Evolutionary conservation across 305 asterid genomes (phyloP), one percentile per base, ranked within the genome.

Genomic region (Vinca major): DNA sequence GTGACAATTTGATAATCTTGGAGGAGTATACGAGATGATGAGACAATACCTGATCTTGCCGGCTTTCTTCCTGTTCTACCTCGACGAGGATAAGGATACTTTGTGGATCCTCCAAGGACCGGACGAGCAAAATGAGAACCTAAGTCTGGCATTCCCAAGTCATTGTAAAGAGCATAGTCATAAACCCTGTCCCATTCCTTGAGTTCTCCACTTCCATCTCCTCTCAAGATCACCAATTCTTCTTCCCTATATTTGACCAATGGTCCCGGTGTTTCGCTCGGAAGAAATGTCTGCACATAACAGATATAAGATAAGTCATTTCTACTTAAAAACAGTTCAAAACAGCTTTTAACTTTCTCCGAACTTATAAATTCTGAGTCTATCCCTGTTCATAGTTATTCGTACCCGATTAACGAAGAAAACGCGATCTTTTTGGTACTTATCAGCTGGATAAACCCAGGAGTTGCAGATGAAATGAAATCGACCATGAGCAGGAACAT

Each of bases 141-240:
- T 16, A 47, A 49, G 49, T 74, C 78, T 1, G 82, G 80, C 20
- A 67, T 66, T 9, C 80, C 80, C 66, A 81, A 69, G n/a, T 81
- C 85, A 67, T 81, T 78, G 72, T 81, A 81, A 43, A 49, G 55
- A 55, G 75, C 85, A 63, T 81, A 78, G 73, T 81, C 82, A 52
- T 78, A 81, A 56, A 81, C 71, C n/a, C 85, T 77, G 63, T 81
- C 82, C 85, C 80, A 81, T 48, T 81, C 82, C 66, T 70, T 68
- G 37, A 72, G 82, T 61, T 72, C 71, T 12, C 79, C 85, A 36
- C 48, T 72, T 53, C 82, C 82, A 67, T 75, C 55, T 69, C 85
- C 85, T 47, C 85, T 73, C 70, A 78, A 65, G 66, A 11, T 57
- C 57, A 50, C 53, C 54, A 81, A 44, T 44, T 81, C 85, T 6